phyloP scores from a whole-genome alignment of 306 rosid species.

The Adenanthera pavonina region DNA sequence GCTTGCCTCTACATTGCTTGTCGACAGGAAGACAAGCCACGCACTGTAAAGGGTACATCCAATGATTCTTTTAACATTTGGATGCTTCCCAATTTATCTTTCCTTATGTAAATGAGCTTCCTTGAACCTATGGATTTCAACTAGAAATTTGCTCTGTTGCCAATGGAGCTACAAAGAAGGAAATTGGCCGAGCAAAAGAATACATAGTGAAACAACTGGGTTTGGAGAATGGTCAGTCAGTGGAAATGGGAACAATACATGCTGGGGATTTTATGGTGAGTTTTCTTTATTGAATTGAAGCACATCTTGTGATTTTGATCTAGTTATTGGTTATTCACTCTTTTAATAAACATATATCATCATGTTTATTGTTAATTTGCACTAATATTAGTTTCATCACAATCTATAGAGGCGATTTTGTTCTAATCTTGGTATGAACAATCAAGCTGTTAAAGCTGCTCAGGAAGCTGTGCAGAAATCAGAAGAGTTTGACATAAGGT shows the following conservation, averaged over 20 bases:
- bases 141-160: conserved; percentile 84
- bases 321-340: not conserved
- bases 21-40: conserved; percentile 83
- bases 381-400: not conserved
- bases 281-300: conserved; percentile 12
- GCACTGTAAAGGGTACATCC: conserved; percentile 81
- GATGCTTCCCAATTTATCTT: conserved; percentile 54
- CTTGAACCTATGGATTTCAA: conserved; percentile 61
- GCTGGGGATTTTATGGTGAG: conserved; percentile 85
- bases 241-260: conserved; percentile 88
- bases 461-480: conserved; percentile 68
- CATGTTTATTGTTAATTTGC: not conserved
- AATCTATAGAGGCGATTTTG: conserved; percentile 74
- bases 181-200: conserved; percentile 87
- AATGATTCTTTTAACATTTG: conserved; percentile 54
- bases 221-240: conserved; percentile 74
- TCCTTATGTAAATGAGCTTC: conserved; percentile 57
- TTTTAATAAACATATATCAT: not conserved
- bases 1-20: conserved; percentile 91
- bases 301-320: not conserved
- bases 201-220: conserved; percentile 84
- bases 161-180: conserved; percentile 85
- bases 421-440: conserved; percentile 82
- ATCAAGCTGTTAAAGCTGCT: conserved; percentile 81
- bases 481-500: conserved; percentile 49